Evolutionary conservation across 768 basidiomycete species (phyloP), one percentile per base, ranked within the genome.

Genomic region (Sistotremastrum niveocremeum): DNA sequence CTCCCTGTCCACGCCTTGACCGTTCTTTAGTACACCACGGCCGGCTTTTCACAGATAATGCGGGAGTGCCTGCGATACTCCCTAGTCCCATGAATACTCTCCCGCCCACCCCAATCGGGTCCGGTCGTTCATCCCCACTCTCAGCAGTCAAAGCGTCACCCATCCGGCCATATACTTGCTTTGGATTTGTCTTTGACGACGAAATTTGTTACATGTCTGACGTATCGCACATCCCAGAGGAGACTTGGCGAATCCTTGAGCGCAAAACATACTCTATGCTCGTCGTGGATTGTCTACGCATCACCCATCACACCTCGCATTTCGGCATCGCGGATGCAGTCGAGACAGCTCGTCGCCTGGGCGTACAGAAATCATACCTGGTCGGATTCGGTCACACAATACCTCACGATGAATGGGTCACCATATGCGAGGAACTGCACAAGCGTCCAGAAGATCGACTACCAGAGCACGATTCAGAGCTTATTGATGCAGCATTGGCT

Each of bases 191-290:
- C 55, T 67, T 85, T 40, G 73, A 80, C 54, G 65, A 80, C 34
- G 62, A 71, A 32, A 62, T 93, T 40, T 66, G 77, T 9, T 93
- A 93, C 64, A 69, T 94, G 49, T 81, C 83, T 30, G 91, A 95
- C 59, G 84, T 81, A 37, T 86, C 83, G 6, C 63, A 73, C 53
- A 84, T 94, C 46, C 88, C 90, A 2, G 75, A 82, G 6, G 69
- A 74, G 34, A 73, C 77, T 37, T 87, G 84, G 84, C 55, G 60
- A 12, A 54, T 77, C 43, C 62, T 80, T 44, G 51, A 59, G 34
- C 52, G 49, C 9, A 53, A 51, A 4, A 42, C 47, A 32, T 51
- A 47, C 28, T 60, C 49, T 12, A 70, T 85, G 29, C 68, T 84
- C 49, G 73, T 90, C 42, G 67, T 90, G 36, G 89, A 94, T 60